Percentiles rank a stretch among this genome's conserved stretches.
Conservation (phyloP, 1,284 basidiomycete species). For the Coniferiporia sulphurascens region DNA sequence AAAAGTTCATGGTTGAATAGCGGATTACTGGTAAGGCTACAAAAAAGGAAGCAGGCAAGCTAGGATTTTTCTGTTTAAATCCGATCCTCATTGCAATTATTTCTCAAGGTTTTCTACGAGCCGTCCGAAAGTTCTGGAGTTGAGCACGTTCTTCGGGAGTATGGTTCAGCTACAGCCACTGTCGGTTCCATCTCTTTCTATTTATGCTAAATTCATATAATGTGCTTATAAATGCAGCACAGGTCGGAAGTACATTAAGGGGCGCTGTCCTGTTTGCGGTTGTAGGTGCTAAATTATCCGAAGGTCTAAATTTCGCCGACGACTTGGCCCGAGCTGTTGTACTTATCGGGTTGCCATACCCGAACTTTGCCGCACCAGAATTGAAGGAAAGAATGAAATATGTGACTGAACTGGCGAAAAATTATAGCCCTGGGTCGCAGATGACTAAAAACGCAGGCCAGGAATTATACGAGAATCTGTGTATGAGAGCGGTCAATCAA, state of each 20-base stretch:
- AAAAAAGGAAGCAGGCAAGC: conserved; percentile 68
- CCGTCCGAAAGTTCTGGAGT: conserved; percentile 76
- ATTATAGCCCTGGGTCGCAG: conserved; percentile 31
- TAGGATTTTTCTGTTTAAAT: conserved; percentile 10
- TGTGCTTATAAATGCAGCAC: background rate
- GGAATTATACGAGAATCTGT: conserved; percentile 89
- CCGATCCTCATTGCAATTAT: background rate
- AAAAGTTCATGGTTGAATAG: conserved; percentile 64
- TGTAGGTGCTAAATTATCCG: conserved; percentile 94
- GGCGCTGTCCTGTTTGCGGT: conserved; percentile 84
- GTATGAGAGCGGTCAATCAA: conserved; percentile 97
- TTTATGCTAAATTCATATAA: too few species aligned
- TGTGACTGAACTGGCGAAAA: conserved; percentile 45
- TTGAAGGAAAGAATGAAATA: conserved; percentile 90
- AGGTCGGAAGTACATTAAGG: conserved; percentile 27
- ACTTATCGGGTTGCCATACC: conserved; percentile 90
- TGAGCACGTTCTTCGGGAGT: conserved; percentile 74
- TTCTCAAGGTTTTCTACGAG: conserved; percentile 77
- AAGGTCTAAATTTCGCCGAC: conserved; percentile 95
- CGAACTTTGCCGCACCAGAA: conserved; percentile 88
- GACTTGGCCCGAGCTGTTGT: conserved; percentile 85
- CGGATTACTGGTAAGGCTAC: conserved; percentile 60
- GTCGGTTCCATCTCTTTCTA: conserved; percentile 34
- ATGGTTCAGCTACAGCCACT: conserved; percentile 52
- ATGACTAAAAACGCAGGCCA: conserved; percentile 65